These are phyloP conservation scores for Euphorbia peplus DNA, from an alignment of 345 rosid species.

Conservation along the genomic window DNA sequence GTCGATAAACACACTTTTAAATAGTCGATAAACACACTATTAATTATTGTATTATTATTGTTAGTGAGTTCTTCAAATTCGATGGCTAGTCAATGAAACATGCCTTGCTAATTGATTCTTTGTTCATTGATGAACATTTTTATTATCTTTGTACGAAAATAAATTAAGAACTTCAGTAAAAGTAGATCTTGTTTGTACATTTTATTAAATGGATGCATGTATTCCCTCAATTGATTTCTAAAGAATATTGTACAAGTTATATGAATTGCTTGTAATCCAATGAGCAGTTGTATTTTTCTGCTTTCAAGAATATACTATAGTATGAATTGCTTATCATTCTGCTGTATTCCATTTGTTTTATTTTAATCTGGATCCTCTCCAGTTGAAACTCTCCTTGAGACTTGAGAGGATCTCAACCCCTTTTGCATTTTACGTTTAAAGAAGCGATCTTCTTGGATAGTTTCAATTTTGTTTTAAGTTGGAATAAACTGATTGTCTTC, in stretches of 20 bases:
- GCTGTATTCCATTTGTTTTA: neutral
- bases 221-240: neutral
- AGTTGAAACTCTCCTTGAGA: neutral
- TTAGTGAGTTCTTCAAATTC: neutral
- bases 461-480: neutral
- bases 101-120: neutral
- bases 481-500: neutral
- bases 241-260: neutral
- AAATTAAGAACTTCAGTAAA: neutral
- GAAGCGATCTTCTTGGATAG: neutral
- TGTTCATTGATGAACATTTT: neutral
- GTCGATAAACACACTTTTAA: no score
- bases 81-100: neutral
- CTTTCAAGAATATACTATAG: neutral
- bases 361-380: no score
- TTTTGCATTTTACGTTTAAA: neutral
- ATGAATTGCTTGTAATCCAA: neutral
- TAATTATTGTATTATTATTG: no score
- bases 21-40: no score
- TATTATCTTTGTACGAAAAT: neutral
- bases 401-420: no score
- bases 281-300: neutral
- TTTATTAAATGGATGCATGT: neutral
- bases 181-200: neutral
- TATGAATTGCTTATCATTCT: neutral